A percentile compares a stretch with the other conserved stretches of the same genome.
Evolutionary conservation across 352 stramenopile genomes (phyloP).

Genomic region (Aphanomyces euteiches): DNA sequence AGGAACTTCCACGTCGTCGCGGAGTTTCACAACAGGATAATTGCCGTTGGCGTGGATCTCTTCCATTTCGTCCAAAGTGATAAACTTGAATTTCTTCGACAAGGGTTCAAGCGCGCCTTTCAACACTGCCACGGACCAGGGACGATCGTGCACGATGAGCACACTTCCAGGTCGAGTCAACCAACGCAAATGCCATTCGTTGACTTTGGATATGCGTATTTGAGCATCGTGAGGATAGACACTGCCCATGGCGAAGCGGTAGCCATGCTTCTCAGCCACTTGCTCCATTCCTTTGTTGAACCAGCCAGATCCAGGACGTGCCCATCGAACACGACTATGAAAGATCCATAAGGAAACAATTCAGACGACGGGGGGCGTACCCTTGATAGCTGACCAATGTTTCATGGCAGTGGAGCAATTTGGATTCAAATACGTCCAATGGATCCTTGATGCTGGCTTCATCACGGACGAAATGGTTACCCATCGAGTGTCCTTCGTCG

Average conservation of each 20-base stretch:
- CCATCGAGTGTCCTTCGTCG: conserved; percentile 65
- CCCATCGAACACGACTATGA: conserved; percentile 40
- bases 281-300: conserved; percentile 78
- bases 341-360: not conserved
- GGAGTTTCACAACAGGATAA: not conserved
- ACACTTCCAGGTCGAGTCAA: conserved; percentile 66
- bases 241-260: conserved; percentile 79
- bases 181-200: conserved; percentile 52
- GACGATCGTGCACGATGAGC: conserved; percentile 80
- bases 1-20: not conserved
- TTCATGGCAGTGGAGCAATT: conserved; percentile 70
- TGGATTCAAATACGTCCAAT: conserved; percentile 77
- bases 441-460: conserved; percentile 72
- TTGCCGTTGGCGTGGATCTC: conserved; percentile 7
- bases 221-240: conserved; percentile 85
- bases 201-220: conserved; percentile 65
- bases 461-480: conserved; percentile 81
- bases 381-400: conserved; percentile 33
- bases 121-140: conserved; percentile 75
- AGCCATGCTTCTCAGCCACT: conserved; percentile 66
- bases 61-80: conserved; percentile 28
- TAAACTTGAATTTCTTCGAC: conserved; percentile 29
- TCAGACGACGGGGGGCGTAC: conserved; percentile 2
- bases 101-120: conserved; percentile 46
- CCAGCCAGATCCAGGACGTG: conserved; percentile 78